A percentile compares a stretch with the other conserved stretches of the same genome.
These are phyloP conservation scores for Macrophomina phaseolina DNA, from an alignment of 2,329 filamentous ascomycete species.

Conservation along the genomic window DNA sequence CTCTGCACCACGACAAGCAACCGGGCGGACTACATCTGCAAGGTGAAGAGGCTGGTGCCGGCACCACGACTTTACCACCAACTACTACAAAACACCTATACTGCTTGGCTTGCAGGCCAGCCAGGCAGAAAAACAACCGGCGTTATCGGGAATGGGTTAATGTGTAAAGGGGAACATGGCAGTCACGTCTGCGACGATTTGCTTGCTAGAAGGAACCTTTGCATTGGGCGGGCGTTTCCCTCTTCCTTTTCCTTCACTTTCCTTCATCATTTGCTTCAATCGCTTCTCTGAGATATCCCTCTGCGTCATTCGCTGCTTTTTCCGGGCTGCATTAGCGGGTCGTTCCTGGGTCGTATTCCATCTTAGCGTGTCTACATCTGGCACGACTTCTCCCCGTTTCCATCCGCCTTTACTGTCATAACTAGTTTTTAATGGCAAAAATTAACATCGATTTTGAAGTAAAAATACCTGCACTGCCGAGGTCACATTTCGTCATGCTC, in stretches of 20 bases:
- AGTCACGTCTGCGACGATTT: conserved; percentile 23
- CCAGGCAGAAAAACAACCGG: conserved; percentile 6
- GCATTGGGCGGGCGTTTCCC: conserved; percentile 17
- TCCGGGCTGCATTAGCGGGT: conserved; percentile 24
- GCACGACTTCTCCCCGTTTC: background rate
- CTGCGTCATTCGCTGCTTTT: conserved; percentile 23
- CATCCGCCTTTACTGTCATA: background rate
- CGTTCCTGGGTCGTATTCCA: conserved; percentile 21
- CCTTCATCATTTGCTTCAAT: background rate
- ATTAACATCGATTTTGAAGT: background rate
- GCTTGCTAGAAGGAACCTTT: conserved; percentile 23
- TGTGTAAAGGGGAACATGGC: conserved; percentile 23
- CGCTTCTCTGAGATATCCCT: conserved; percentile 14
- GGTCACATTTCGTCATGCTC: background rate
- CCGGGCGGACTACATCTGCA: background rate
- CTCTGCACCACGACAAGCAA: background rate
- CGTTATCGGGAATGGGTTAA: conserved; percentile 17
- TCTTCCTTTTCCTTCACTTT: background rate
- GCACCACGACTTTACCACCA: background rate
- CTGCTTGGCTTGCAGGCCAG: conserved; percentile 7
- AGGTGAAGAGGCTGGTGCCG: background rate
- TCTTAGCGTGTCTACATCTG: conserved; percentile 14
- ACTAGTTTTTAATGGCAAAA: conserved; percentile 13
- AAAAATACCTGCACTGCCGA: background rate
- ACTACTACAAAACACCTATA: conserved; percentile 3